Percentiles rank a stretch among this genome's conserved stretches.
Evolutionary conservation across 345 rosid species (phyloP).

Genomic region (Trapa incisa): DNA sequence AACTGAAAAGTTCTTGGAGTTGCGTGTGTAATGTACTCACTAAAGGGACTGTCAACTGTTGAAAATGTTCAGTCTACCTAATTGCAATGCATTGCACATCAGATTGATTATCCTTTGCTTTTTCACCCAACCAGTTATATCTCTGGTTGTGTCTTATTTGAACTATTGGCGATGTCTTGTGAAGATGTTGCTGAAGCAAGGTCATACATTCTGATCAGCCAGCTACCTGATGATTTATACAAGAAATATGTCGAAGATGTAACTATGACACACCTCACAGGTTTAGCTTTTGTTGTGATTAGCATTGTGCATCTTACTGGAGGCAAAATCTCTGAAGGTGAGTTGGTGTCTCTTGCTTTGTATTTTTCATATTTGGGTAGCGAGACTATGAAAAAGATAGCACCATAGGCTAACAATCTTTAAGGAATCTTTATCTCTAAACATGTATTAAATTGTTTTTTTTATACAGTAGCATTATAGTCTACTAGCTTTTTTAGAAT

Average conservation of each 20-base stretch:
- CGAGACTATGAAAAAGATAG: not conserved
- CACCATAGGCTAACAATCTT: not conserved
- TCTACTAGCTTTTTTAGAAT: not conserved
- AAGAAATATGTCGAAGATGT: constrained; percentile 54
- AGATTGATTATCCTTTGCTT: not conserved
- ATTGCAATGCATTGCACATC: not conserved
- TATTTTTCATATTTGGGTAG: not conserved
- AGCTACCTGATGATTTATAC: constrained; percentile 54
- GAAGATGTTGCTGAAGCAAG: constrained; percentile 50
- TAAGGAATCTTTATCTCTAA: not conserved
- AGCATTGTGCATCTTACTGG: constrained; percentile 76
- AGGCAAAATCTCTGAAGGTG: constrained; percentile 77
- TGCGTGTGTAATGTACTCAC: not conserved
- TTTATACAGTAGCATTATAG: not conserved
- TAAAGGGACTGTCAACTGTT: not conserved
- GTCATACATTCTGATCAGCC: constrained; percentile 69
- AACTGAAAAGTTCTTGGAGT: not conserved
- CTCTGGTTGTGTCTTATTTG: not conserved
- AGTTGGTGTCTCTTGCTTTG: constrained; percentile 1
- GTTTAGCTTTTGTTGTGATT: constrained; percentile 63
- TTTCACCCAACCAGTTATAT: not conserved
- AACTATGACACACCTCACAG: constrained; percentile 38
- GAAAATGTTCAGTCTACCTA: not conserved
- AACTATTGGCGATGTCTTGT: constrained; percentile 9
- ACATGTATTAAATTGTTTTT: not conserved